Conservation (phyloP, 805 yeast genomes). For the Brettanomyces naardenensis region DNA sequence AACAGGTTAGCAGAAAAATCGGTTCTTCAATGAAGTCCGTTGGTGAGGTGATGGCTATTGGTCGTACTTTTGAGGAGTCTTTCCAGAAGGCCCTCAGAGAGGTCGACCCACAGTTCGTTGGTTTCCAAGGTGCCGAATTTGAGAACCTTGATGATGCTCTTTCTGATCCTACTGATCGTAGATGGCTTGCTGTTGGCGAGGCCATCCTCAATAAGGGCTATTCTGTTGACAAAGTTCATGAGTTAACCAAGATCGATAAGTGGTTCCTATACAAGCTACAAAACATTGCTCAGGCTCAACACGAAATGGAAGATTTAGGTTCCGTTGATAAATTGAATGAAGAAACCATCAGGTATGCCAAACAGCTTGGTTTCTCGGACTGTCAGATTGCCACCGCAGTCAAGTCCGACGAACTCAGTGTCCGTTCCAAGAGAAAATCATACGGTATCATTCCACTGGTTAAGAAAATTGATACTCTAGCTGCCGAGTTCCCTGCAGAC, state of each 20-base stretch:
- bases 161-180: slow-evolving; percentile 86
- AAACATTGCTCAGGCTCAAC: slow-evolving; percentile 89
- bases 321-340: slow-evolving; percentile 52
- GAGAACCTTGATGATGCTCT: slow-evolving; percentile 74
- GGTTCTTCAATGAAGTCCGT: slow-evolving; percentile 98
- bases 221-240: slow-evolving; percentile 87
- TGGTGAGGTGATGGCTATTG: slow-evolving; percentile 99
- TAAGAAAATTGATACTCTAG: slow-evolving; percentile 96
- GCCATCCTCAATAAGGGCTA: slow-evolving; percentile 89
- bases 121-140: slow-evolving; percentile 80
- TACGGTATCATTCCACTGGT: slow-evolving; percentile 86
- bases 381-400: slow-evolving; percentile 81
- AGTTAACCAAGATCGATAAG: slow-evolving; percentile 84
- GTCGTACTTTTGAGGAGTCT: slow-evolving; percentile 95
- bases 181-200: slow-evolving; percentile 98
- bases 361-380: slow-evolving; percentile 93
- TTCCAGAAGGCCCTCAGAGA: slow-evolving; percentile 97
- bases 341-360: slow-evolving; percentile 70
- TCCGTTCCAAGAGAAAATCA: slow-evolving; percentile 73
- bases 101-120: slow-evolving; percentile 83
- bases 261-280: slow-evolving; percentile 92
- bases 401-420: slow-evolving; percentile 66
- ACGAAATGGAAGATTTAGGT: slow-evolving; percentile 61
- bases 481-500: slow-evolving; percentile 96
- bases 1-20: slow-evolving; percentile 86